phyloP scores from a whole-genome alignment of 2,329 filamentous ascomycete species.

The Byssoonygena ceratinophila region DNA sequence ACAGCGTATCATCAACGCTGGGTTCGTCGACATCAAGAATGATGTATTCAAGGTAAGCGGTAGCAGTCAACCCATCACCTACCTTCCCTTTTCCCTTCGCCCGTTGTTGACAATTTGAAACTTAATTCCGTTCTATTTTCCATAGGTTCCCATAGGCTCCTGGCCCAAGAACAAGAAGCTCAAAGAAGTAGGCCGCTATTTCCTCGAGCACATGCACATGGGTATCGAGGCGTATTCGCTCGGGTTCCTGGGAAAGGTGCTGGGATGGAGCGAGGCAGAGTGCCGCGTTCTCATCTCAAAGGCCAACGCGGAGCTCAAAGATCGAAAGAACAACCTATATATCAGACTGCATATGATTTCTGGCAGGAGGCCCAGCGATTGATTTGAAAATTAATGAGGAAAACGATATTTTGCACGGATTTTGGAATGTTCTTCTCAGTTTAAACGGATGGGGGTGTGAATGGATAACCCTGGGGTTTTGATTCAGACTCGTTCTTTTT shows the following conservation, averaged over 20 bases:
- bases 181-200: constrained; percentile 16
- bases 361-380: not conserved
- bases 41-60: constrained; percentile 21
- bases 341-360: constrained; percentile 5
- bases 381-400: not conserved
- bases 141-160: constrained; percentile 36
- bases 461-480: no score
- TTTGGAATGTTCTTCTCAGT: no score
- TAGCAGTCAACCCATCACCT: not conserved
- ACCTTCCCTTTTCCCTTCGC: not conserved
- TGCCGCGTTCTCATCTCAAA: constrained; percentile 26
- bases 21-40: constrained; percentile 20
- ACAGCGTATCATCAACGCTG: constrained; percentile 19
- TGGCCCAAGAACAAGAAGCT: constrained; percentile 17
- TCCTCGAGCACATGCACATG: constrained; percentile 18
- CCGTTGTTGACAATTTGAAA: no score
- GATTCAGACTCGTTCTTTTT: no score
- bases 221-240: constrained; percentile 21
- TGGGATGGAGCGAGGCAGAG: constrained; percentile 21
- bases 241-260: constrained; percentile 20
- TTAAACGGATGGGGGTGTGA: no score
- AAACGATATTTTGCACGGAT: not conserved
- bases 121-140: not conserved
- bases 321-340: constrained; percentile 27
- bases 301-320: constrained; percentile 25